Base-by-base conservation (phyloP, 805 yeast species). In the Metschnikowia orientalis region DNA sequence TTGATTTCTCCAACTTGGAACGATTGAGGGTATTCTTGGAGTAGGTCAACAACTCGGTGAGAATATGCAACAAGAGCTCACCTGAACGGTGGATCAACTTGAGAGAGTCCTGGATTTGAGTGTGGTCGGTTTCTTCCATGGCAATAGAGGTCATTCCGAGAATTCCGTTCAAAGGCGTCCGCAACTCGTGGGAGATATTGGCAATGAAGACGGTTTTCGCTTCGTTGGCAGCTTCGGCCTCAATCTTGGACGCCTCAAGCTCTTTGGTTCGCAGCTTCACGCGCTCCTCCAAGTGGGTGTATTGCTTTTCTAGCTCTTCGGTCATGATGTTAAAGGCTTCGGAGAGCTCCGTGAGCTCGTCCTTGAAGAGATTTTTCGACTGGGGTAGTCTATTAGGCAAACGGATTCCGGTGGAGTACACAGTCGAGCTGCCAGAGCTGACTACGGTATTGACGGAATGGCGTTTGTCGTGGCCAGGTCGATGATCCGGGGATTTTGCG, bases 91-190 rank as follows among this genome's bases (percentile, higher is more conserved):
- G 86, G 33, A 90, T 89, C 33, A 90, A 71, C 42, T 82, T 83
- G 47, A 89, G 62, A 11, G 89, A 80, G 30, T 80, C 79, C 48
- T 82, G 81, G 9, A 88, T 78, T 44, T 79, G 77, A 9, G 66
- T 57, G 4, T 69, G 68, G 45, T 85, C 90, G 18, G 67, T 68
- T 54, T 92, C 97, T 13, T 84, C 92, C 84, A 88, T 78, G 5
- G 95, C 89, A 36, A 90, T 82, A 2, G 95, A 83, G 0, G 97
- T 85, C 89, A 90, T 85, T 42, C 97, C 97, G 34, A 92, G 63
- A 25, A 92, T 92, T 54, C 98, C 98, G 56, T 92, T 92, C 41
- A 92, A 66, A 2, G 98, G 98, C 0, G 97, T 92, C 47, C 97
- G 75, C 51, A 92, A 68, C 62, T 92, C 98, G 56, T 87, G 96